phyloP scores from a whole-genome alignment of 441 rosid genomes.

The Raphanus hybrid region DNA sequence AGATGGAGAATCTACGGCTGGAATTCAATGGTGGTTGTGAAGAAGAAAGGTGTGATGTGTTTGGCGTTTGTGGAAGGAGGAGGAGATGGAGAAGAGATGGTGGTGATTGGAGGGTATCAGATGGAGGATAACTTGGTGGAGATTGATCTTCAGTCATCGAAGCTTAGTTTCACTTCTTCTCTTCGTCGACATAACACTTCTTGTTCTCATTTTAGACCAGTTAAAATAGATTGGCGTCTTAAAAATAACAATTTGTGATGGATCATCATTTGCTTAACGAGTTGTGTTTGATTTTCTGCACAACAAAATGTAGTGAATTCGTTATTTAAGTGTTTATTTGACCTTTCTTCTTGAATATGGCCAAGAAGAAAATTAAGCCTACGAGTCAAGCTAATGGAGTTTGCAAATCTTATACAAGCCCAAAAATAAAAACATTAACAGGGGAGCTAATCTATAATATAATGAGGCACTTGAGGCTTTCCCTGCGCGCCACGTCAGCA shows the following conservation, averaged over 20 bases:
- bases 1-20: slow-evolving; percentile 9
- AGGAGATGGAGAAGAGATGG: background rate
- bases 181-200: background rate
- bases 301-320: background rate
- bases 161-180: slow-evolving; percentile 1
- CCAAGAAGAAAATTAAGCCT: background rate
- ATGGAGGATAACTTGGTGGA: slow-evolving; percentile 11
- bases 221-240: background rate
- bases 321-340: background rate
- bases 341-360: background rate
- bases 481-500: too few species aligned
- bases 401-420: background rate
- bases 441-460: too few species aligned
- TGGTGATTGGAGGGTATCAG: slow-evolving; percentile 16
- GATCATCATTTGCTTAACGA: background rate
- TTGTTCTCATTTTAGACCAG: background rate
- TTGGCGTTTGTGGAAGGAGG: slow-evolving; percentile 3
- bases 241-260: background rate
- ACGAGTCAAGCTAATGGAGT: background rate
- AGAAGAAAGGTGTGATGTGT: background rate
- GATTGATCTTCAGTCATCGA: background rate
- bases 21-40: slow-evolving; percentile 12
- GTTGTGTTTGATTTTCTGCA: background rate
- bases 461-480: too few species aligned
- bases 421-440: background rate